Base-by-base conservation (phyloP, 345 rosid genomes). In the Litchi chinensis region DNA sequence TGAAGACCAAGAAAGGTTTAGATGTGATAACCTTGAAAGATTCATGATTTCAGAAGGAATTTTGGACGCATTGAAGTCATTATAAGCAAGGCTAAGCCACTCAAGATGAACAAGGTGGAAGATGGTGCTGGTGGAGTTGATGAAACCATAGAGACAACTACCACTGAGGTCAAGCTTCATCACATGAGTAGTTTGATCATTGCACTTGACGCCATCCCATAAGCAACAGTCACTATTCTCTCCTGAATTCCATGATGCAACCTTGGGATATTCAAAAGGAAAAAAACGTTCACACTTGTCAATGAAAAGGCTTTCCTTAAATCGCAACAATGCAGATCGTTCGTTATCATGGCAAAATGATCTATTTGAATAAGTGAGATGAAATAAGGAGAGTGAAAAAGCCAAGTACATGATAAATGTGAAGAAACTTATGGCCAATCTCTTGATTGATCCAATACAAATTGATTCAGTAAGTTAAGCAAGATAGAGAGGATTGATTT, bases 171-270 rank as follows among this genome's bases (percentile, higher is more conserved):
- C 65, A 68, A 83, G 75, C 12, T 32, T 69, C 40, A 76, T 52
- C 10, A 77, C 79, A 52, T 74, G 76, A 46, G 79, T 68, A 4
- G 72, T 32, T 8, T 39, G 52, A 3, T 68, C 46, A 6, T 74
- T 32, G 12, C 81, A 80, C 18, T 56, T 46, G 24, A 83, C 57
- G 16, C 79, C 83, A 0, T 22, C 81, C 81, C 86, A 83, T 13
- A 43, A 40, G 81, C 87, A 83, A 75, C 83, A 80, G n/a, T 70
- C 75, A 1, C 41, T 6, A 41, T 41, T 79, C 57, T 43, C 10
- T 24, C 76, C 50, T 5, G 15, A 26, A 39, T 12, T 76, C 75
- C 79, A 65, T 8, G 73, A 54, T 9, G 5, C 19, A 3, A 59
- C 22, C 54, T 69, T 80, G 26, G 77, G 37, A 32, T 32, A 32